Evolutionary conservation across 2,329 filamentous ascomycete species (phyloP), one percentile per base, ranked within the genome.

Genomic region (Fusarium sterilihyphosum): DNA sequence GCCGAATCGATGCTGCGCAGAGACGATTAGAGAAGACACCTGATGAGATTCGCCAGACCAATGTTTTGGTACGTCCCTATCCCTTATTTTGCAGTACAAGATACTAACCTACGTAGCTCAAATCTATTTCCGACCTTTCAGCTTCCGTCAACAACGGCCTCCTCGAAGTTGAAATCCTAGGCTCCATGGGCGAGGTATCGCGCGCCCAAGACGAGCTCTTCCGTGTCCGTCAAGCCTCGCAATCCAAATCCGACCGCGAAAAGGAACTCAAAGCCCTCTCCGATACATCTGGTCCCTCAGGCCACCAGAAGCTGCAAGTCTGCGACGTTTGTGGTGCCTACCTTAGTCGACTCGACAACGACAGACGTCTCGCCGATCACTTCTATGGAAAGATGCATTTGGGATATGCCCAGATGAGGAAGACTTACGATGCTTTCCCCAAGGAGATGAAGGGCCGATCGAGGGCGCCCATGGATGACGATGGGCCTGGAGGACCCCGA

Each of bases 321-420:
- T 99, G 96, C 87, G 96, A 99, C 83, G 96, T 98, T 2, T 99
- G 96, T 83, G 96, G 96, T 72, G 96, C 96, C 11, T 99, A 98
- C 82, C 88, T 99, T 43, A 95, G 92, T 72, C 87, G 96, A 29
- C 88, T 99, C 38, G 96, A 99, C 81, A 99, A 99, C 81, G 96
- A 99, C 82, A 90, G 96, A 41, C 89, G 96, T 37, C 83, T 99
- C 80, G 96, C 96, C 26, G 96, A 99, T 81, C 96, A 99, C 83
- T 99, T 99, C 82, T 98, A 98, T 83, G 96, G 96, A 29, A 99
- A 99, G 87, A 99, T 99, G 96, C 96, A 99, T 81, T 85, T 99
- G 65, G 96, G 96, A 0, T 99, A 98, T 82, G 96, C 96, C 22
- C 94, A 98, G 84, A 99, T 99, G 96, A 91, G 96, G 78, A 97